phyloP scores from a whole-genome alignment of 2,329 filamentous ascomycete species.

The Chrysosporium queenslandicum region DNA sequence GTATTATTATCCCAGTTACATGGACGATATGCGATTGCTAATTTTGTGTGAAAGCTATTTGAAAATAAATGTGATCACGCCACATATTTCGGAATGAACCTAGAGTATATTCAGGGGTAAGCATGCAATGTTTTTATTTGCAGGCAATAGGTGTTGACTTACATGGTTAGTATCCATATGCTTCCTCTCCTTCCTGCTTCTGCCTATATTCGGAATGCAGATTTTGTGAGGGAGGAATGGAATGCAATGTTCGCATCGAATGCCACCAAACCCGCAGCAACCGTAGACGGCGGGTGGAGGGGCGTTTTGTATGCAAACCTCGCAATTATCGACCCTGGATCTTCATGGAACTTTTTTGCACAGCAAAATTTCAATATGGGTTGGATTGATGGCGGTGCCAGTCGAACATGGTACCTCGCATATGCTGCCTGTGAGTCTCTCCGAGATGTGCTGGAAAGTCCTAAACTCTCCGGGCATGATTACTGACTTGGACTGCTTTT shows the following conservation, averaged over 20 bases:
- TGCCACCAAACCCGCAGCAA: conserved; percentile 46
- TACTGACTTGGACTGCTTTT: not conserved
- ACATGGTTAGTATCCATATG: conserved; percentile 65
- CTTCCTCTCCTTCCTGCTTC: conserved; percentile 62
- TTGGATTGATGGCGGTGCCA: conserved; percentile 67
- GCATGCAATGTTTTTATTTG: conserved; percentile 18
- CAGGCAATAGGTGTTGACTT: not conserved
- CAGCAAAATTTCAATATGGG: conserved; percentile 52
- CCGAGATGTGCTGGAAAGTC: too few species aligned
- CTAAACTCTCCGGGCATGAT: too few species aligned
- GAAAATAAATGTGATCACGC: conserved; percentile 94
- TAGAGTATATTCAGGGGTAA: conserved; percentile 58
- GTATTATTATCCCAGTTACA: conserved; percentile 17
- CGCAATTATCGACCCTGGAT: conserved; percentile 60
- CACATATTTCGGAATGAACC: conserved; percentile 70
- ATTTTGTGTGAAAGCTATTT: conserved; percentile 48
- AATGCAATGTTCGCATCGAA: conserved; percentile 61
- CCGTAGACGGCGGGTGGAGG: conserved; percentile 67
- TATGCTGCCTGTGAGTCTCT: conserved; percentile 55
- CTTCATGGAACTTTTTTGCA: conserved; percentile 67
- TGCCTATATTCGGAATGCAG: conserved; percentile 52
- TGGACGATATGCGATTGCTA: not conserved
- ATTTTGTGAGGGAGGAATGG: conserved; percentile 79
- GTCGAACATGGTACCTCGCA: conserved; percentile 74
- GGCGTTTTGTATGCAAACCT: conserved; percentile 76